Evolutionary conservation across 2,329 filamentous ascomycete species (phyloP), one percentile per base, ranked within the genome.

Genomic region (Chaetothyriales sp.): DNA sequence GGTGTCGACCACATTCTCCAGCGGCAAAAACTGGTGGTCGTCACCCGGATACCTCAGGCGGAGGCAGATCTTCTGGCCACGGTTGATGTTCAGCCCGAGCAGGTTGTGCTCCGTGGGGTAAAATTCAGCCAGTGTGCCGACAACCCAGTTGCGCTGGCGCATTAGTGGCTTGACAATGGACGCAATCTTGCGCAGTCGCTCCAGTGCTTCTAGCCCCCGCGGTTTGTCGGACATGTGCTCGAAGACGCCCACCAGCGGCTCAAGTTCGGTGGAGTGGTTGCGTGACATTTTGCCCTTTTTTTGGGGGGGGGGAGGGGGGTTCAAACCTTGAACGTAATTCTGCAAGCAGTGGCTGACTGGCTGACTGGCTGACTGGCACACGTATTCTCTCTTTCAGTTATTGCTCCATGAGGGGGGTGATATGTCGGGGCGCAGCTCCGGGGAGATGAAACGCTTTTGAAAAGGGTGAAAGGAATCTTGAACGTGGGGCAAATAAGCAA

Each of bases 81-180:
- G 69, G 62, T 90, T 86, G 60, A 85, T 74, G 62, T 97, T 95
- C 22, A 95, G 70, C 75, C 86, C 89, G 43, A 94, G 70, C 1
- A 95, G 73, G 58, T 85, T 85, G 29, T 73, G 69, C 60, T 92
- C 77, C 10, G 80, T 73, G 1, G 90, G 90, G 54, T 86, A 85
- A 69, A 97, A 95, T 66, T 97, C 90, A 47, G 82, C 81, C 15
- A 97, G 76, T 47, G 85, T 79, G 25, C 77, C 76, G 33, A 97
- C 86, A 56, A 74, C 83, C 86, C 89, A 97, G 51, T 76, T 76
- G 44, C 86, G 80, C 47, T 87, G 87, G 58, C 88, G 78, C 89
- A 97, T 97, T 56, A 97, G 86, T 18, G 90, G 90, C 66, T 95
- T 95, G 56, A 95, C 89, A 52, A 94, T 70, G 22, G 89, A 94